Conservation (phyloP, 345 rosid species). For the Salix arbutifolia region DNA sequence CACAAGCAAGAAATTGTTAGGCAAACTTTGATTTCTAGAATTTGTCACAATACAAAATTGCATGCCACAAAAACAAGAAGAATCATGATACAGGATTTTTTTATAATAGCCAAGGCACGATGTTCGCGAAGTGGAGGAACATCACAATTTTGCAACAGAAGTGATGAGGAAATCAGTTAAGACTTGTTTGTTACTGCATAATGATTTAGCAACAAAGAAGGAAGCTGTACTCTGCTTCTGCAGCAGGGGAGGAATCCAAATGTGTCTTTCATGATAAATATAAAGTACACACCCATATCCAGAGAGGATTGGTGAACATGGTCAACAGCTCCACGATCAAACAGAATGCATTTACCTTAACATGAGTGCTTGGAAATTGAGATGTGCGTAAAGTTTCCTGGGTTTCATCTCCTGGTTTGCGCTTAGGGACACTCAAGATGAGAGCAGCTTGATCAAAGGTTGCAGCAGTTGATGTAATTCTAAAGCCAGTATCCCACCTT, state of each 20-base stretch:
- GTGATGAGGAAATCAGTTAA: not conserved
- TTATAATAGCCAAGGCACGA: not conserved
- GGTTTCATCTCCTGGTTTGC: slow-evolving; percentile 31
- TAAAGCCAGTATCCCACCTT: slow-evolving; percentile 37
- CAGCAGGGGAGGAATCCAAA: not conserved
- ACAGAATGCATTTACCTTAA: slow-evolving; percentile 25
- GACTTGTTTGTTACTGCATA: not conserved
- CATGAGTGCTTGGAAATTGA: slow-evolving; percentile 37
- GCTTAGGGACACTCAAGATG: slow-evolving; percentile 36
- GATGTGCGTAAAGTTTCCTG: slow-evolving; percentile 40
- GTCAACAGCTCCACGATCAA: not conserved
- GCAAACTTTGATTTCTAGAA: not conserved
- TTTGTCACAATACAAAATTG: not conserved
- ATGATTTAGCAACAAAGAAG: not conserved
- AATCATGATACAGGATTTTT: not conserved
- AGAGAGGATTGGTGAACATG: not conserved
- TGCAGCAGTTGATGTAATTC: slow-evolving; percentile 38
- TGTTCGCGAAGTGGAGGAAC: not conserved
- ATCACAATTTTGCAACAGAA: not conserved
- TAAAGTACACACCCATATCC: no score
- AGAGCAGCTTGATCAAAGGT: slow-evolving; percentile 40
- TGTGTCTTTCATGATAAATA: no score
- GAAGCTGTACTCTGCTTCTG: not conserved
- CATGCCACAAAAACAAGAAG: not conserved
- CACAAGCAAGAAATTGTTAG: not conserved